Base-by-base conservation (phyloP, 306 rosid species). In the Acacia crassicarpa region DNA sequence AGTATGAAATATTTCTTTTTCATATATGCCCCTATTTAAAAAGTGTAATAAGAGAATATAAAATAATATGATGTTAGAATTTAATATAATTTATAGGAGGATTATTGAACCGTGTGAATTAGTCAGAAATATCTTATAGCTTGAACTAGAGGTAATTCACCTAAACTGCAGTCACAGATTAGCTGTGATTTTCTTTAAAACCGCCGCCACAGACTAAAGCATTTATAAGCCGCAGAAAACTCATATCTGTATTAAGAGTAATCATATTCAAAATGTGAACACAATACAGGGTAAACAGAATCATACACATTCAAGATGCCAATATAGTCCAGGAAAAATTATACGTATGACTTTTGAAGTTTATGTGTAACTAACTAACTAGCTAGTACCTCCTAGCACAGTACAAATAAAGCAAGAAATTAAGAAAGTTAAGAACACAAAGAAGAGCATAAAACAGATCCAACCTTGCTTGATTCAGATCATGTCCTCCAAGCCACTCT, bases 361-460 rank as follows among this genome's bases (percentile, higher is more conserved):
- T 19, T 5, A 53, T 19, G 22, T 17, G 59, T 53, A 19, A 53
- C 2, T 56, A 22, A n/a, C 32, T 58, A 58, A 22, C 32, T 58
- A 20, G 20, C 32, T 58, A 20, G 20, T 63, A 63, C 68, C 84
- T 38, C 65, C 46, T 81, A 45, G 89, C 92, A 82, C 85, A 87
- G 23, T 71, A 81, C 5, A 85, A 54, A 67, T 87, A 89, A 70
- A 76, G 63, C 43, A 81, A 10, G 27, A 83, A 58, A 54, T 63
- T 63, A 13, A 63, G 69, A 1, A 56, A 19, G 10, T 54, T 54
- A 23, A 89, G 84, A 76, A 61, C 10, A 68, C 82, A 49, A 49
- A 89, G 86, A 43, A 87, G 85, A 14, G 82, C 41, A 80, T 81
- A 85, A 32, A 87, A 89, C 6, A 83, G 56, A n/a, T 89, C 92